phyloP scores from a whole-genome alignment of 768 basidiomycete species.

The Boletus huronensis region DNA sequence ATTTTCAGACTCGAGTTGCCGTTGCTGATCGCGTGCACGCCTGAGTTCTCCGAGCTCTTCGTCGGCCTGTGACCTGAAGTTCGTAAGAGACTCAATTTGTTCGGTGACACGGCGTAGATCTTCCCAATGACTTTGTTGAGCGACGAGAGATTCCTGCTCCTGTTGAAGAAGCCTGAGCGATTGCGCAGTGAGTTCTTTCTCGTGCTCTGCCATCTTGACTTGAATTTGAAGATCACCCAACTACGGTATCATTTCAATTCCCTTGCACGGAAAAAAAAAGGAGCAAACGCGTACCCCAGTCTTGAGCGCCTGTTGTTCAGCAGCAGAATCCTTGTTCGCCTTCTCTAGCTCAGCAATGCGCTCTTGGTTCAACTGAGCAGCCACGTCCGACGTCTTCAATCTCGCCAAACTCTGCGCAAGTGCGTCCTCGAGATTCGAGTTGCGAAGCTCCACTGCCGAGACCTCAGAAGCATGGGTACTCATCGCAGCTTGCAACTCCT shows the following conservation, averaged over 20 bases:
- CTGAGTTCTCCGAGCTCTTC: slow-evolving; percentile 70
- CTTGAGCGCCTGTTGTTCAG: slow-evolving; percentile 55
- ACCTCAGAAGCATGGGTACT: slow-evolving; percentile 45
- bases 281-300: slow-evolving; percentile 49
- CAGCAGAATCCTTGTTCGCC: slow-evolving; percentile 47
- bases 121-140: slow-evolving; percentile 79
- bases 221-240: slow-evolving; percentile 59
- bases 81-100: slow-evolving; percentile 67
- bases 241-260: slow-evolving; percentile 34
- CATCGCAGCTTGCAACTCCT: slow-evolving; percentile 47
- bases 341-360: slow-evolving; percentile 63
- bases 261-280: not conserved
- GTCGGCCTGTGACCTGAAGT: slow-evolving; percentile 57
- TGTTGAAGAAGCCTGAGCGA: slow-evolving; percentile 51
- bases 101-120: slow-evolving; percentile 65
- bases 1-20: slow-evolving; percentile 64
- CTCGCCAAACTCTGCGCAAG: slow-evolving; percentile 69
- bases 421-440: slow-evolving; percentile 66
- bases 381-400: slow-evolving; percentile 69
- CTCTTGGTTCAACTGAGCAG: slow-evolving; percentile 55
- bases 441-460: slow-evolving; percentile 45
- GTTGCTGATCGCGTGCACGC: slow-evolving; percentile 55
- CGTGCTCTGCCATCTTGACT: slow-evolving; percentile 52
- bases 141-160: slow-evolving; percentile 54
- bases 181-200: slow-evolving; percentile 56